Percentiles rank a stretch among this genome's conserved stretches.
Conservation (phyloP, 495 filamentous ascomycete genomes). For the Aspergillus carlsbadensis region DNA sequence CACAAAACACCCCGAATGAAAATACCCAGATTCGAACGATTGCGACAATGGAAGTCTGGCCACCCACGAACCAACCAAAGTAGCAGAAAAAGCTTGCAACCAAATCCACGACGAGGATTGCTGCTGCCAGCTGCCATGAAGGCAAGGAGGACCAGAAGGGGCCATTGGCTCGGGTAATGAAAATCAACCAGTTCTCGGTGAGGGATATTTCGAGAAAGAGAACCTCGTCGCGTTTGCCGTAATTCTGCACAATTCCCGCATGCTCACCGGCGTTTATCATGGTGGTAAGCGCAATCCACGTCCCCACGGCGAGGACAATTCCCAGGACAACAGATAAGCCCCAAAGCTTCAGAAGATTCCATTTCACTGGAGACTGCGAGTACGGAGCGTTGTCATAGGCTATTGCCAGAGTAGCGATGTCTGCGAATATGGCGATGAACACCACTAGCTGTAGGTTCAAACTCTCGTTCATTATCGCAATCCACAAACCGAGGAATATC, state of each 20-base stretch:
- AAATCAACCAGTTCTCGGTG: constrained; percentile 95
- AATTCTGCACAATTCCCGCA: constrained; percentile 85
- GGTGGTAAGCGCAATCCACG: constrained; percentile 80
- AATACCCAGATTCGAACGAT: constrained; percentile 88
- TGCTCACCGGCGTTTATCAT: constrained; percentile 65
- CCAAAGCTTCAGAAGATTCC: constrained; percentile 92
- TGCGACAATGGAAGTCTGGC: constrained; percentile 69
- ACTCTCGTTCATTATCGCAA: constrained; percentile 77
- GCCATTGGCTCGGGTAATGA: constrained; percentile 87
- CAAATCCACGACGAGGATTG: constrained; percentile 77
- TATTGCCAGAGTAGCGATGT: constrained; percentile 89
- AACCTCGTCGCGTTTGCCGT: constrained; percentile 76
- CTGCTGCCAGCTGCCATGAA: constrained; percentile 75
- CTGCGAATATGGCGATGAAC: constrained; percentile 92
- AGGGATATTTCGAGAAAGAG: constrained; percentile 89
- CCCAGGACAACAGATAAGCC: constrained; percentile 85
- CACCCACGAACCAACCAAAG: constrained; percentile 74
- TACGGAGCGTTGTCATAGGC: constrained; percentile 93
- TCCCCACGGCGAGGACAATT: constrained; percentile 73
- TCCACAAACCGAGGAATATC: constrained; percentile 88
- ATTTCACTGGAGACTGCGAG: constrained; percentile 84
- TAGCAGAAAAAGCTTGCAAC: constrained; percentile 79
- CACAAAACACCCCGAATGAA: constrained; percentile 81
- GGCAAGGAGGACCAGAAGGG: constrained; percentile 83
- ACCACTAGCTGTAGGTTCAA: constrained; percentile 85